Conservation (phyloP, 768 basidiomycete species). For the Suillus decipiens region DNA sequence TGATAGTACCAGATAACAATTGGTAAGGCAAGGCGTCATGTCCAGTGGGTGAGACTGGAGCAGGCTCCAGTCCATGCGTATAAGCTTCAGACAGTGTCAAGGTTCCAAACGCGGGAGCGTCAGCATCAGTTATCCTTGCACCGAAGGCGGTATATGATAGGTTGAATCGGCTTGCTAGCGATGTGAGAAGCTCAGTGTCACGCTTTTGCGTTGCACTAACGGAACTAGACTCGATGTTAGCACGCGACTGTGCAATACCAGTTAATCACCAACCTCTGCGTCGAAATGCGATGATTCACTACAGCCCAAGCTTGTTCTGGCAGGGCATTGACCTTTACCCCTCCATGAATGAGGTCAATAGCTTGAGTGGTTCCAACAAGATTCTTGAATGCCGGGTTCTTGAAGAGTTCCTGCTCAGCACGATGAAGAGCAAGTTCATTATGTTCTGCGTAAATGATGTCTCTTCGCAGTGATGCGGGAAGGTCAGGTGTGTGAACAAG, state of each 20-base stretch:
- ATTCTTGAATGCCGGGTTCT: slow-evolving; percentile 43
- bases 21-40: slow-evolving; percentile 40
- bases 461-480: slow-evolving; percentile 44
- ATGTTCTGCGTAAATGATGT: slow-evolving; percentile 47
- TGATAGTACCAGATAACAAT: slow-evolving; percentile 65
- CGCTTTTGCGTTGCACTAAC: slow-evolving; percentile 46
- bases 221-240: slow-evolving; percentile 23
- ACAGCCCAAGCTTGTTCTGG: slow-evolving; percentile 72
- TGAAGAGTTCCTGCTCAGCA: slow-evolving; percentile 50
- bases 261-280: slow-evolving; percentile 45
- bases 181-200: slow-evolving; percentile 43
- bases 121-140: slow-evolving; percentile 34
- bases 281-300: slow-evolving; percentile 72
- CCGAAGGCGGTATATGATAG: slow-evolving; percentile 64
- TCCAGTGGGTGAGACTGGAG: slow-evolving; percentile 55
- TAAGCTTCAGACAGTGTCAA: slow-evolving; percentile 54
- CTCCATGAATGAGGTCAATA: slow-evolving; percentile 58
- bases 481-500: slow-evolving; percentile 61
- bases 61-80: slow-evolving; percentile 58
- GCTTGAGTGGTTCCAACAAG: slow-evolving; percentile 71
- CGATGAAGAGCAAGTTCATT: slow-evolving; percentile 53
- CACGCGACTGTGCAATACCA: neutral
- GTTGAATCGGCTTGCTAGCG: slow-evolving; percentile 54
- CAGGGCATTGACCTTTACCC: slow-evolving; percentile 81
- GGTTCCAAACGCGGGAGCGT: slow-evolving; percentile 41